A percentile compares a stretch with the other conserved stretches of the same genome.
phyloP scores from a whole-genome alignment of 805 yeast genomes.

The Candida dajiaensis region DNA sequence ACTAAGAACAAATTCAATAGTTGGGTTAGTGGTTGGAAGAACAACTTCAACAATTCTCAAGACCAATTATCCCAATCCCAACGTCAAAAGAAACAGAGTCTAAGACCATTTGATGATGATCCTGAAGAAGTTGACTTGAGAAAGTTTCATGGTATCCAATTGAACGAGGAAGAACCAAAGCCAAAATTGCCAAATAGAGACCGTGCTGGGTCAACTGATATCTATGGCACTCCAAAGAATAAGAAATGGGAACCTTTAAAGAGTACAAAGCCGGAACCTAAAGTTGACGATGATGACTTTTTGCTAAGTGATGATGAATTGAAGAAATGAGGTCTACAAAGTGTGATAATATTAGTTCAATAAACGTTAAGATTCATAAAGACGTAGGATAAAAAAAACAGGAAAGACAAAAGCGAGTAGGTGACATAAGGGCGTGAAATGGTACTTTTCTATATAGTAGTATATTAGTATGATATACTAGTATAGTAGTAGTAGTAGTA shows the following conservation, averaged over 20 bases:
- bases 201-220: conserved; percentile 24
- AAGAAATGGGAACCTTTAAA: conserved; percentile 39
- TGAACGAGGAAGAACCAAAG: conserved; percentile 27
- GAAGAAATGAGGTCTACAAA: neutral
- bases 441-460: neutral
- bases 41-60: conserved; percentile 17
- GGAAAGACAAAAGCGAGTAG: neutral
- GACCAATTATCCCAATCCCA: conserved; percentile 13
- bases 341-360: neutral
- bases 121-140: conserved; percentile 47
- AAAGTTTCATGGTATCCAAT: conserved; percentile 40
- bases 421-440: neutral
- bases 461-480: no score
- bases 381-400: neutral
- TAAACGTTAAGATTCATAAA: neutral
- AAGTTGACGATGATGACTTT: conserved; percentile 36
- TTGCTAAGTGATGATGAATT: conserved; percentile 26
- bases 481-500: no score
- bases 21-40: conserved; percentile 43
- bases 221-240: conserved; percentile 20
- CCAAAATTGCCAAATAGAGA: conserved; percentile 27
- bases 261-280: conserved; percentile 18
- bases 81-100: conserved; percentile 21
- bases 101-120: conserved; percentile 40
- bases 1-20: conserved; percentile 69